phyloP scores from a whole-genome alignment of 2,329 filamentous ascomycete genomes.

The Fusarium armeniacum region DNA sequence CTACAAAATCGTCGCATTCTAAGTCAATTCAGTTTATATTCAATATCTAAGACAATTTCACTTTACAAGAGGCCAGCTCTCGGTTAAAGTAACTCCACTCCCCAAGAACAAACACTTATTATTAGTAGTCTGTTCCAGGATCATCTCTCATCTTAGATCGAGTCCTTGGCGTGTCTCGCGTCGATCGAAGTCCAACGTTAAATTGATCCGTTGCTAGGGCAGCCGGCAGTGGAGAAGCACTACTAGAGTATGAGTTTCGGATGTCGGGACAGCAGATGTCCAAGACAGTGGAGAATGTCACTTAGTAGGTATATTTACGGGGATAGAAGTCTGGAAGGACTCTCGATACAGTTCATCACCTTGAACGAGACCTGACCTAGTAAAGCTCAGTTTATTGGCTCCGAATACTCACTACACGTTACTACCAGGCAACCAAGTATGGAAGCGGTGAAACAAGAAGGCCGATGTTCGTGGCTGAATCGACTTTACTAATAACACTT shows the following conservation, averaged over 20 bases:
- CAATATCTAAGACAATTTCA: conserved; percentile 32
- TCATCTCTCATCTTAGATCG: conserved; percentile 1
- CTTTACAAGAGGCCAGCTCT: conserved; percentile 1
- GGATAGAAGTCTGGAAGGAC: not conserved
- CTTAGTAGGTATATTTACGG: not conserved
- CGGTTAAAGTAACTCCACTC: conserved; percentile 1
- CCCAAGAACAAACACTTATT: not conserved
- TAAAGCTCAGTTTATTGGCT: not conserved
- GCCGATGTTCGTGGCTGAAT: not conserved
- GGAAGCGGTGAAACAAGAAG: not conserved
- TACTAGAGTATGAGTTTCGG: not conserved
- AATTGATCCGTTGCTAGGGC: conserved; percentile 30
- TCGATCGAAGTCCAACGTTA: conserved; percentile 19
- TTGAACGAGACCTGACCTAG: not conserved
- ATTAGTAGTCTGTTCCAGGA: conserved; percentile 5
- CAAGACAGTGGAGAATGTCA: conserved; percentile 8
- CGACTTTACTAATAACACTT: not conserved
- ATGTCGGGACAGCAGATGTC: not conserved
- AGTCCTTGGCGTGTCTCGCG: conserved; percentile 28
- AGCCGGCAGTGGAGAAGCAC: conserved; percentile 13
- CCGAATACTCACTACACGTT: not conserved
- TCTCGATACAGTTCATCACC: not conserved
- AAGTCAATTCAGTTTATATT: conserved; percentile 45
- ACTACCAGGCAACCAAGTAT: not conserved
- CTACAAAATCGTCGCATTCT: conserved; percentile 50